Percentiles rank a stretch among this genome's conserved stretches.
Conservation (phyloP, 2,329 filamentous ascomycete species). For the Mycosphaerella sp. region DNA sequence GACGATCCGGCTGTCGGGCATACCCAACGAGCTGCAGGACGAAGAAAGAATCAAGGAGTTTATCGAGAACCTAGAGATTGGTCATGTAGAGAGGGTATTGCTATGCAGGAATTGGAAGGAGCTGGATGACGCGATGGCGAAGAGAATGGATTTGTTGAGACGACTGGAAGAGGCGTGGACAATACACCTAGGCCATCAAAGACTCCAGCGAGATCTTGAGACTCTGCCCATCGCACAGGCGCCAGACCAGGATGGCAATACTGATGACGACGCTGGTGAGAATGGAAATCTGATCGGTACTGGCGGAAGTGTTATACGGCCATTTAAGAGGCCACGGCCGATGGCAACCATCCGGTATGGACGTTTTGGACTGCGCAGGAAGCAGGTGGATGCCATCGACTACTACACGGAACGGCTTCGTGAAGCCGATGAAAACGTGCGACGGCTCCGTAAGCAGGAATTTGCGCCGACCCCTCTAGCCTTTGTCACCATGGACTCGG, state of each 20-base stretch:
- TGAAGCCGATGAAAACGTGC: constrained; percentile 68
- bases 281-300: constrained; percentile 16
- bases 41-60: constrained; percentile 80
- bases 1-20: constrained; percentile 84
- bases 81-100: constrained; percentile 79
- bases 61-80: constrained; percentile 81
- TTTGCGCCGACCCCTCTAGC: constrained; percentile 76
- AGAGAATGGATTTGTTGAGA: constrained; percentile 59
- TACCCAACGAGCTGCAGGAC: constrained; percentile 69
- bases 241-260: constrained; percentile 26
- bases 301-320: constrained; percentile 36
- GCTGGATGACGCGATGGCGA: constrained; percentile 65
- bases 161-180: constrained; percentile 81
- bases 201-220: constrained; percentile 44
- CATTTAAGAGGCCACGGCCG: constrained; percentile 51
- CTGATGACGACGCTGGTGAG: constrained; percentile 29
- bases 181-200: constrained; percentile 58
- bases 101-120: constrained; percentile 81
- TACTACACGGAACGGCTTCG: constrained; percentile 86
- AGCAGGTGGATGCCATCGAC: constrained; percentile 81
- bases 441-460: constrained; percentile 61
- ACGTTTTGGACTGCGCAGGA: constrained; percentile 62
- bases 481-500: constrained; percentile 96
- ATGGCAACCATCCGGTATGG: constrained; percentile 73
- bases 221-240: constrained; percentile 48